Conservation (phyloP, 1,139 yeast genomes). For the Blastobotrys buckinghamii region DNA sequence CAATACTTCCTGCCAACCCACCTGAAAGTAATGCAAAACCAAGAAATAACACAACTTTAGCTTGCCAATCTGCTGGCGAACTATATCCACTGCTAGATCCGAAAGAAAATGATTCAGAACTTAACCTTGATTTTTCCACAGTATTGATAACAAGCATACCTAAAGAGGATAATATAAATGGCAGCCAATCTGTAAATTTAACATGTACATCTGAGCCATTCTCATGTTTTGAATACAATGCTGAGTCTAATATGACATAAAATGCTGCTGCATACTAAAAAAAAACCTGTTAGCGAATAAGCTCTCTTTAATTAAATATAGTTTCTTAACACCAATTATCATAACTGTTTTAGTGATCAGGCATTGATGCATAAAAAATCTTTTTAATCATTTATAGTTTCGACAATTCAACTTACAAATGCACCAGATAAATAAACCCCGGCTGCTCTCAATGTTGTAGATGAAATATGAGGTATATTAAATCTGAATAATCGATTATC, state of each 20-base stretch:
- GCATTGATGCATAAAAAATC: background rate
- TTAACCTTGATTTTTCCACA: slow-evolving; percentile 75
- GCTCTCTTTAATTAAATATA: too few relatives aligned
- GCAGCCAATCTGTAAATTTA: slow-evolving; percentile 94
- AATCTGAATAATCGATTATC: slow-evolving; percentile 24
- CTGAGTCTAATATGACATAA: slow-evolving; percentile 86
- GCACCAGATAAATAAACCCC: slow-evolving; percentile 77
- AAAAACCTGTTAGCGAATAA: background rate
- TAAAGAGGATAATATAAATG: slow-evolving; percentile 76
- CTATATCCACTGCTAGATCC: slow-evolving; percentile 36
- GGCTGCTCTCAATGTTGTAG: slow-evolving; percentile 59
- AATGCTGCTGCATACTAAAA: slow-evolving; percentile 72
- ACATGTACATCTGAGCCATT: slow-evolving; percentile 86
- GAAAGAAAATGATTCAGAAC: slow-evolving; percentile 49
- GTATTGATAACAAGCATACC: slow-evolving; percentile 93
- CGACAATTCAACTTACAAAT: slow-evolving; percentile 33
- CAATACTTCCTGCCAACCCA: slow-evolving; percentile 88
- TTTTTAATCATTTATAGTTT: too few relatives aligned
- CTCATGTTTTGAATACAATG: slow-evolving; percentile 74
- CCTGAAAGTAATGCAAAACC: slow-evolving; percentile 94
- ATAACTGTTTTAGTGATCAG: too few relatives aligned
- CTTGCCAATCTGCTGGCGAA: slow-evolving; percentile 80
- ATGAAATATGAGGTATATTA: slow-evolving; percentile 38
- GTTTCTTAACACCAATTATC: too few relatives aligned
- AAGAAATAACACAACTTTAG: slow-evolving; percentile 77